Evolutionary conservation across 2,329 filamentous ascomycete species (phyloP), one percentile per base, ranked within the genome.

Genomic region (Monosporascus sp.): DNA sequence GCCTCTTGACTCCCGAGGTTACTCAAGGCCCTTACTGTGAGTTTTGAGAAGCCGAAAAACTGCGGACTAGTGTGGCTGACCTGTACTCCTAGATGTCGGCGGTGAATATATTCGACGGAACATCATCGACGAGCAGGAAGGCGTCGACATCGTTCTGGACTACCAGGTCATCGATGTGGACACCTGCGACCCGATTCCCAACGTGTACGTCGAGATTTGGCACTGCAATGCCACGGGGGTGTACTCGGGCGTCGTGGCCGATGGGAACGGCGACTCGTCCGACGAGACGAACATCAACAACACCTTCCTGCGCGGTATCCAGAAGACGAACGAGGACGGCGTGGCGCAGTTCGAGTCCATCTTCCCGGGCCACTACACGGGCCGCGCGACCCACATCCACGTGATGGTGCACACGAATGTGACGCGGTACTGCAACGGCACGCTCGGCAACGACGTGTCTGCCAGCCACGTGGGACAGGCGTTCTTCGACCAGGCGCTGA

Each of bases 381-480:
- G 68, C 15, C 72, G 77, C 7, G 68, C 76, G 2, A 71, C 66
- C 2, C 78, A 81, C 65, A 77, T 77, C 47, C 78, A 81, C 61
- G 63, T 80, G 47, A 65, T 77, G 51, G 71, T 74, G 3, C 76
- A 80, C 63, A 54, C 66, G 37, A 67, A 70, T 55, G 71, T 68
- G 15, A 71, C 66, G 1, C 53, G 65, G 25, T 56, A 63, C 38
- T 45, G 63, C 20, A 77, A 77, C 63, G 60, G 78, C 62, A 79
- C 77, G 51, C 79, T 81, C 56, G 66, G 68, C 41, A 54, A 55
- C 52, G 78, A 74, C 55, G 72, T 73, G 17, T 72, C 69, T 49
- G 75, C 80, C 53, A 76, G 78, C 7, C 83, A 87, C 68, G 75
- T 86, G 39, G 83, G 84, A 18, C 84, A 88, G 65, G 63, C 84